Base-by-base conservation (phyloP, 768 basidiomycete species). In the Coprinopsis cinerea region DNA sequence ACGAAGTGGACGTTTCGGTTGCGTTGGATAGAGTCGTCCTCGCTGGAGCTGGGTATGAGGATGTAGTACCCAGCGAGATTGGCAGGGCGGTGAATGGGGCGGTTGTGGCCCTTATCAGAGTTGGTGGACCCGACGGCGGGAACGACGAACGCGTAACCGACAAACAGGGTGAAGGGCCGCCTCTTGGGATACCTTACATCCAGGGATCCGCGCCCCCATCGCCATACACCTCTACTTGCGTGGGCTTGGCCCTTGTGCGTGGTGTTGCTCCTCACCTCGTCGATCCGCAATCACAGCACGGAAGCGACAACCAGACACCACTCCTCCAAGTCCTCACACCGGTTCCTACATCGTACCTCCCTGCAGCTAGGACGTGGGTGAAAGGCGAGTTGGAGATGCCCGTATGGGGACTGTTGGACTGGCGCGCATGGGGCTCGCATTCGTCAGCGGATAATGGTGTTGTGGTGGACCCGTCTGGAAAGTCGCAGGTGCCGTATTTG, bases 301-400 rank as follows among this genome's bases (percentile, higher is more conserved):
- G 23, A 27, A 24, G 23, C 10, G 35, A 26, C 4, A 20, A 15
- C 10, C 13, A 26, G 20, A 39, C 15, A 27, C 52, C 72, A 14
- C 65, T 56, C 28, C 44, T 94, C 28, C 92, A 95, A 27, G 56
- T 96, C n/a, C 69, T 96, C 28, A 92, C 93, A 0, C 91, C 94
- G 0, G 53, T 92, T 1, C 81, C 84, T 0, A 65, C 76, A 0
- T 47, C 59, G 0, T 35, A 73, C 0, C 71, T 95, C 2, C 54
- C 59, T 0, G 61, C 59, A 20, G 67, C 60, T 2, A 61, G 78
- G 3, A 68, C 81, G 15, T 59, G 95, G 2, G 81, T 95, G 40
- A 92, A 88, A 63, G 93, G 93, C 6, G 91, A 92, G 61, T 71
- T 93, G 58, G 92, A 94, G 63, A 66, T 96, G 0, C 93, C 93